These are phyloP conservation scores for Botrytis pseudocinerea DNA, from an alignment of 2,329 filamentous ascomycete species.

Conservation along the genomic window DNA sequence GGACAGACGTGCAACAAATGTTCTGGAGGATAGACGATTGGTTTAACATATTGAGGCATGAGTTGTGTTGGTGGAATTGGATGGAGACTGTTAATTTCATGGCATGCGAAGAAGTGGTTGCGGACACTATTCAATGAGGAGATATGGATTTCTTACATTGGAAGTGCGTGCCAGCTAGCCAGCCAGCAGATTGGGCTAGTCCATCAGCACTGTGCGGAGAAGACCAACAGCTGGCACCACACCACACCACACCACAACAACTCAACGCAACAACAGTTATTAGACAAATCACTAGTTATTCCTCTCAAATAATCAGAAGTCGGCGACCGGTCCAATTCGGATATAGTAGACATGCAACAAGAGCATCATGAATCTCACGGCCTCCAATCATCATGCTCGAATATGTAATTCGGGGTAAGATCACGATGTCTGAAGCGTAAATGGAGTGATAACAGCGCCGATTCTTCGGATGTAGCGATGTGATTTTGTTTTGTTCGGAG, in stretches of 20 bases:
- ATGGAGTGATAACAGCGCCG: neutral
- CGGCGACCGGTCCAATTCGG: constrained; percentile 3
- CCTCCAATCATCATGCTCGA: neutral
- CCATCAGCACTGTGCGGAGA: neutral
- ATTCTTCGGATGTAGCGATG: neutral
- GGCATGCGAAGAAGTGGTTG: neutral
- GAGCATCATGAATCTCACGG: neutral
- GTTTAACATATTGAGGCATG: neutral
- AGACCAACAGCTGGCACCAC: neutral
- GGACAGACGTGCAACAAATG: constrained; percentile 6
- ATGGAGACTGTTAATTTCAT: neutral
- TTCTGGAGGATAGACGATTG: neutral
- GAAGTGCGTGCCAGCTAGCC: neutral
- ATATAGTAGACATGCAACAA: constrained; percentile 11
- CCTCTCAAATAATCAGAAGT: neutral
- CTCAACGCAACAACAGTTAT: neutral
- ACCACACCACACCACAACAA: neutral
- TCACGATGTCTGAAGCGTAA: neutral
- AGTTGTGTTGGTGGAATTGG: neutral
- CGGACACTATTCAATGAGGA: neutral
- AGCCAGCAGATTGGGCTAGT: neutral
- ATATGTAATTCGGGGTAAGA: neutral
- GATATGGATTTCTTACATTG: neutral
- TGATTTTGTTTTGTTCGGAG: neutral
- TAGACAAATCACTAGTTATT: neutral